Conservation (phyloP, 2,329 filamentous ascomycete genomes). For the Exophiala sp. region DNA sequence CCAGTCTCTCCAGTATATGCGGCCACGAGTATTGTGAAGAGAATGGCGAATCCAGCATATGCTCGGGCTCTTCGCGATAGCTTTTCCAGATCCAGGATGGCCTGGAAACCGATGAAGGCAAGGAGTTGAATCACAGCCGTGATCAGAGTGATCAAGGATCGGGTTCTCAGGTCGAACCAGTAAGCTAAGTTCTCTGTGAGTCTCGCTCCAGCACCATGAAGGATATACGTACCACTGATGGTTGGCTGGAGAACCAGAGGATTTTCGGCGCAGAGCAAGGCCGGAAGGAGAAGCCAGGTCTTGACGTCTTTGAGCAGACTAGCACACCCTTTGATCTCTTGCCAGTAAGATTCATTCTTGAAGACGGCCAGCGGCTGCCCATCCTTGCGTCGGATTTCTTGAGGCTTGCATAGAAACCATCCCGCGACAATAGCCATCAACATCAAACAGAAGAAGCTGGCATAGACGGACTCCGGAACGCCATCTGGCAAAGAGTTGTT, state of each 20-base stretch:
- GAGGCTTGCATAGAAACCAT: neutral
- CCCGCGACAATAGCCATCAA: neutral
- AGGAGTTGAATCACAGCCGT: neutral
- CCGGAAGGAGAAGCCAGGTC: no score
- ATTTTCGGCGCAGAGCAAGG: no score
- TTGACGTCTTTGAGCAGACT: no score
- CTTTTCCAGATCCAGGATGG: neutral
- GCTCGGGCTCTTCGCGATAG: conserved; percentile 2
- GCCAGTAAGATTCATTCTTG: neutral
- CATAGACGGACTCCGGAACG: neutral
- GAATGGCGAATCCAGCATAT: neutral
- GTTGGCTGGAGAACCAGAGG: no score
- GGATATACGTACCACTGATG: no score
- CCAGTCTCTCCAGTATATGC: no score
- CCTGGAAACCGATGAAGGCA: neutral
- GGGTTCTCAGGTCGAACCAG: conserved; percentile 1
- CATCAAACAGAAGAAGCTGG: conserved; percentile 1
- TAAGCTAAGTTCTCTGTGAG: neutral
- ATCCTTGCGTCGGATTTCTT: neutral
- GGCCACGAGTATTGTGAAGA: no score
- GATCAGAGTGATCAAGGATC: neutral
- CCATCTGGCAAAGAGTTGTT: neutral
- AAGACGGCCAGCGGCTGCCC: conserved; percentile 2
- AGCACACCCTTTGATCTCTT: neutral
- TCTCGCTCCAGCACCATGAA: no score